Evolutionary conservation across 768 basidiomycete species (phyloP).

Genomic region (Podaxis rugospora): DNA sequence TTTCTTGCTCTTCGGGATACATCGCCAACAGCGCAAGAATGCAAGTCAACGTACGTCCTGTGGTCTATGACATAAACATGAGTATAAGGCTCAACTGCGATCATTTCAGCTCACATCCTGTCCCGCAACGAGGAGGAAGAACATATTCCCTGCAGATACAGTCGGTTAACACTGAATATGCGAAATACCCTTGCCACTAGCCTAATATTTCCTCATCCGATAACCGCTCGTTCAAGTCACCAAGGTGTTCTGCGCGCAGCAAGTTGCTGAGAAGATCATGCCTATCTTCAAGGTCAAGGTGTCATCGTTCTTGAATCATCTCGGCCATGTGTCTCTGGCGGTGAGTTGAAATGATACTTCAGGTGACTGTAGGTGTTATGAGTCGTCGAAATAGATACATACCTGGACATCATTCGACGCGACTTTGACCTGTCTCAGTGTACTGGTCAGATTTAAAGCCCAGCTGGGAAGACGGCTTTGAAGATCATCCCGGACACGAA

Average conservation of each 20-base stretch:
- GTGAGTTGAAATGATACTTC: neutral
- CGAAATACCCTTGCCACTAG: slow-evolving; percentile 24
- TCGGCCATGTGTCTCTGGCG: slow-evolving; percentile 38
- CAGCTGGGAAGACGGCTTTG: slow-evolving; percentile 36
- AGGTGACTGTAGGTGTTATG: neutral
- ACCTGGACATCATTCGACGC: slow-evolving; percentile 44
- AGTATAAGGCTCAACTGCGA: neutral
- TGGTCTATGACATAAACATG: slow-evolving; percentile 22
- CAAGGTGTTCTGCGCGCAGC: slow-evolving; percentile 43
- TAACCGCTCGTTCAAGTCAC: slow-evolving; percentile 25
- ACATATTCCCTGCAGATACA: slow-evolving; percentile 36
- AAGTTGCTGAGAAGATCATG: slow-evolving; percentile 50
- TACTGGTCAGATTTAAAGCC: slow-evolving; percentile 30
- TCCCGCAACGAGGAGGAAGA: slow-evolving; percentile 51
- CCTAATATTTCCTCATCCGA: slow-evolving; percentile 33
- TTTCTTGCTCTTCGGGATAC: slow-evolving; percentile 39
- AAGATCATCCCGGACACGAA: slow-evolving; percentile 33
- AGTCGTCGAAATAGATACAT: neutral
- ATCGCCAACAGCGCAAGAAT: slow-evolving; percentile 38
- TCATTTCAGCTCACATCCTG: slow-evolving; percentile 38
- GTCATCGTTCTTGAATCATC: slow-evolving; percentile 44
- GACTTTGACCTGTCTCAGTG: slow-evolving; percentile 23
- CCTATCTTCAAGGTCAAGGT: slow-evolving; percentile 30
- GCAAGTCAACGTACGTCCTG: slow-evolving; percentile 34
- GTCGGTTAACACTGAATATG: neutral